phyloP scores from a whole-genome alignment of 768 basidiomycete genomes.

The Tricholoma hemisulphureum region DNA sequence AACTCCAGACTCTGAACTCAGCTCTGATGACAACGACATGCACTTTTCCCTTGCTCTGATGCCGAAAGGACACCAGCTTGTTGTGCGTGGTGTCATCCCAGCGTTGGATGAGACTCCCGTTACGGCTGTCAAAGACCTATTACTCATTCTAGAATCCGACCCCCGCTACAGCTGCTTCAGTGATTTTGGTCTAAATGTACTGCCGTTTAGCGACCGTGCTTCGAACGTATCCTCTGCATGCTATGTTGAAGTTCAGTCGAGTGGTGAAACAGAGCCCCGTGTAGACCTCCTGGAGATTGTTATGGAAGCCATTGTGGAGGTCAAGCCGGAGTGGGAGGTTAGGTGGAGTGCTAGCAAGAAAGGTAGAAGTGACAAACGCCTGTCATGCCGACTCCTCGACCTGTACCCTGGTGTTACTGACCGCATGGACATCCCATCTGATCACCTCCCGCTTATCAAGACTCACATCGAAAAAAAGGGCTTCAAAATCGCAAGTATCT shows the following conservation, averaged over 20 bases:
- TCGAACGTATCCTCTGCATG: neutral
- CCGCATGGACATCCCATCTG: neutral
- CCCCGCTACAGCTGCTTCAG: neutral
- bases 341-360: constrained; percentile 2
- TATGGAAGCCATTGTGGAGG: too few species aligned
- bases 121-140: neutral
- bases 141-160: neutral
- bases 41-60: neutral
- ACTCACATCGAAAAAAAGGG: too few species aligned
- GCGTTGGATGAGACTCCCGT: neutral
- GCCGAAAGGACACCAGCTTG: neutral
- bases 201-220: neutral
- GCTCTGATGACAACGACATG: neutral
- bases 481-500: too few species aligned
- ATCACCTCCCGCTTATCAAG: neutral
- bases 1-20: neutral
- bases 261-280: neutral
- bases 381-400: constrained; percentile 4
- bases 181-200: neutral
- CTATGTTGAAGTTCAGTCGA: neutral
- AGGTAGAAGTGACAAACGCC: neutral
- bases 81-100: neutral
- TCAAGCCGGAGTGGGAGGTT: too few species aligned
- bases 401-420: neutral
- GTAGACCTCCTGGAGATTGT: too few species aligned